Base-by-base conservation (phyloP, 1,139 yeast genomes). In the Yamadazyma buinensis region DNA sequence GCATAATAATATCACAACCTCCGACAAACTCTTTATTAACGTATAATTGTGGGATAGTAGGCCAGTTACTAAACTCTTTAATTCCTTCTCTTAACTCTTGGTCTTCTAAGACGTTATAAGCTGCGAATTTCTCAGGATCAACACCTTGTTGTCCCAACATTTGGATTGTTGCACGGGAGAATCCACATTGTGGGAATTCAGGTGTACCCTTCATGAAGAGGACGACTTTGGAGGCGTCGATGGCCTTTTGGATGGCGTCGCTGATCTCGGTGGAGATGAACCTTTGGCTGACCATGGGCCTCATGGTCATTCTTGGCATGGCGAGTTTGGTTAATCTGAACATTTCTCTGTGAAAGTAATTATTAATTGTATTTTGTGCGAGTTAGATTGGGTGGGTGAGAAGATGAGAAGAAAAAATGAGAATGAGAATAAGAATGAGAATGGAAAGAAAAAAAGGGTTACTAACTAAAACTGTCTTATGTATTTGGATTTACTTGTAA, bases 181-280 rank as follows among this genome's bases (percentile, higher is more conserved):
- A 94, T 1, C 99, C 98, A 69, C 99, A 94, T 52, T 88, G 95
- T 21, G 99, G 99, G 39, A 85, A 87, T 53, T 90, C 97, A 1
- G 99, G 99, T 1, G 98, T 94, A 9, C 95, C 95, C 56, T 86
- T 86, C 95, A 86, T 86, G 66, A 90, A 90, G 23, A 94, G 71
- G 9, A 94, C 98, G 11, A 92, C 97, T 13, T 95, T 95, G 1
- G 97, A 94, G 12, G 95, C 80, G 5, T 64, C 67, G 20, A 92
- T 83, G 1, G 97, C 97, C 37, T 75, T 72, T 49, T 84, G 88
- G 40, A 92, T 87, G 31, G 97, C 97, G 23, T 73, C 67, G 48
- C 74, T 77, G 45, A 92, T 84, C 48, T 87, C 96, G 5, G 81
- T 76, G 21, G 95, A 83, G 42, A 92, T 57, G 41, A 72, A 74